Evolutionary conservation across 2,329 filamentous ascomycete species (phyloP), one percentile per base, ranked within the genome.

Genomic region (Aspergillus floridensis): DNA sequence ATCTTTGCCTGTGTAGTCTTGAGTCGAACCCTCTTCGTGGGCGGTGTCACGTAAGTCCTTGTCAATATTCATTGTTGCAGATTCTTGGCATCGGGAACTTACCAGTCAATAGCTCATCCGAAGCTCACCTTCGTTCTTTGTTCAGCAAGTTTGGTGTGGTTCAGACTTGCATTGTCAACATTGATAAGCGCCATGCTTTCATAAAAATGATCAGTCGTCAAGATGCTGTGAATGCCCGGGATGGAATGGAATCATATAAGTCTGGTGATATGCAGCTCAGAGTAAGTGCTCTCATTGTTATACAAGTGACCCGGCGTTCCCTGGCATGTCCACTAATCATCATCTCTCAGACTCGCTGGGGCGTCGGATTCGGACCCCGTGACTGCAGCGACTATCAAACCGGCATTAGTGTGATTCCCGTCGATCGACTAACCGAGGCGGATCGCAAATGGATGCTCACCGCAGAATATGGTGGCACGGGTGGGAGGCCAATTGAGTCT

Each of bases 381-480:
- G 95, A 99, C 74, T 99, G 95, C 81, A 96, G 92, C 74, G 93
- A 99, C 77, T 99, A 99, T 76, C 84, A 88, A 66, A 95, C 88
- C 11, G 95, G 95, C 53, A 84, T 98, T 75, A 98, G 93, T 74
- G 80, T 96, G 57, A 98, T 99, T 64, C 95, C 95, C 1, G 95
- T 99, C 65, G 85, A 88, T 68, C 90, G 93, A 69, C 85, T 99
- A 58, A 99, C 95, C 1, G 95, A 99, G 67, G 95, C 95, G 26
- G 95, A 99, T 78, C 87, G 91, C 63, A 97, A 98, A 77, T 99
- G 95, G 95, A 92, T 98, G 83, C 79, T 96, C 65, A 96, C 88
- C 38, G 96, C 95, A 12, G 91, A 96, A 65, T 96, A 89, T 72
- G 95, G 95, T 65, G 95, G 95, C 57, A 96, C 91, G 63, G 95